A percentile compares a stretch with the other conserved stretches of the same genome.
Evolutionary conservation across 2,329 filamentous ascomycete species (phyloP).

Genomic region (Chaetomium sp.): DNA sequence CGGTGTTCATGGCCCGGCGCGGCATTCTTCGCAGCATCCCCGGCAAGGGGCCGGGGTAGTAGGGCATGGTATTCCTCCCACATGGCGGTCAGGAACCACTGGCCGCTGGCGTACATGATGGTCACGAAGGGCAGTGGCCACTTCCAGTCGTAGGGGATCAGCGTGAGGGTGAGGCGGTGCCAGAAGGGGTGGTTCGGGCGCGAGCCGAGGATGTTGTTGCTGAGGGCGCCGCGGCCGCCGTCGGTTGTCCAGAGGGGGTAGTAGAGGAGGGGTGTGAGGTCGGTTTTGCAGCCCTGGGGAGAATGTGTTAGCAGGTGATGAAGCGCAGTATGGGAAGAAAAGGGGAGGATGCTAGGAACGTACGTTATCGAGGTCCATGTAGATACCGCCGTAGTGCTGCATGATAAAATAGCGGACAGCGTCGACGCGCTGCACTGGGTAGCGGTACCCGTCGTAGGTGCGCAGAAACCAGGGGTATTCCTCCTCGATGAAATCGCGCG

Average conservation of each 20-base stretch:
- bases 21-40: not conserved
- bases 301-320: not conserved
- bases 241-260: conserved; percentile 24
- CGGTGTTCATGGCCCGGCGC: conserved; percentile 13
- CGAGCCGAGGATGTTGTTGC: conserved; percentile 25
- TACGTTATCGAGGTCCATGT: conserved; percentile 65
- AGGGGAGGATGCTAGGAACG: not conserved
- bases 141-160: conserved; percentile 19
- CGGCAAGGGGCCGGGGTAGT: conserved; percentile 12
- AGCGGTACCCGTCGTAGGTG: conserved; percentile 67
- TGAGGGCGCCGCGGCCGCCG: conserved; percentile 22
- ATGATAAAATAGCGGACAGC: conserved; percentile 75
- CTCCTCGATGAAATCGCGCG: conserved; percentile 62
- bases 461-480: conserved; percentile 74
- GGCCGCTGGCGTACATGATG: conserved; percentile 24
- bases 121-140: conserved; percentile 23
- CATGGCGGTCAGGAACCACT: conserved; percentile 26
- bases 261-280: conserved; percentile 19
- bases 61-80: conserved; percentile 24
- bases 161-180: conserved; percentile 17
- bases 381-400: conserved; percentile 70
- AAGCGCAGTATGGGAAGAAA: not conserved
- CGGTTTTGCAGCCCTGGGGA: conserved; percentile 20
- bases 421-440: conserved; percentile 72
- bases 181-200: conserved; percentile 23